Base-by-base conservation (phyloP, 2,329 filamentous ascomycete genomes). In the Penicillium paneum region DNA sequence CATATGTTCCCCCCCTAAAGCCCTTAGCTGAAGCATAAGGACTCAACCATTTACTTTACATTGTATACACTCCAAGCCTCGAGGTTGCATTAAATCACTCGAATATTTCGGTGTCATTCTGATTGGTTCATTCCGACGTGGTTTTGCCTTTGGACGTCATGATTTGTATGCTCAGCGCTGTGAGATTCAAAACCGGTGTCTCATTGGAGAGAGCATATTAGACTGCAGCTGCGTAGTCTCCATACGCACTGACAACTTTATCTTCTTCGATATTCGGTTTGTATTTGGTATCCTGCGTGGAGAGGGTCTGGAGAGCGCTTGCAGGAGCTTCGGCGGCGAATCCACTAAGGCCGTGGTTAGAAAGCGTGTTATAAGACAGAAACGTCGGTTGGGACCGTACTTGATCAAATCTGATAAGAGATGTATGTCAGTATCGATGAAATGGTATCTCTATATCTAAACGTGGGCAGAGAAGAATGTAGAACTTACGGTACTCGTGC, bases 201-300 rank as follows among this genome's bases (percentile, higher is more conserved):
- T 48, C 26, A 12, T 35, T 10, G 13, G 3, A 29, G 29, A 5
- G 10, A 3, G n/a, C 3, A 24, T 39, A 24, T 49, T 49, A 61
- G 29, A 55, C 53, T 26, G 46, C 34, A 32, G 52, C 39, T 19
- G 28, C 51, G 36, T 52, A 55, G 44, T 65, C 63, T 40, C 61
- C 67, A 59, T 65, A 62, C 53, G 78, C 77, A 12, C 82, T 78
- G 46, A 94, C 82, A 26, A 86, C 74, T 67, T 88, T 78, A 67
- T 96, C 91, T 66, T 92, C 85, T 74, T 96, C 91, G 59, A 97
- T 84, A 29, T 80, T 71, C 1, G 86, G 84, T 48, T 83, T 77
- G 73, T 85, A 86, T 56, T 81, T 71, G 51, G 78, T 76, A 55
- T 85, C 84, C 75, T 83, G 79, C 1, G 83, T 76, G 63, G 86